Conservation (phyloP, 2,329 filamentous ascomycete species). For the Emydomyces testavorans region DNA sequence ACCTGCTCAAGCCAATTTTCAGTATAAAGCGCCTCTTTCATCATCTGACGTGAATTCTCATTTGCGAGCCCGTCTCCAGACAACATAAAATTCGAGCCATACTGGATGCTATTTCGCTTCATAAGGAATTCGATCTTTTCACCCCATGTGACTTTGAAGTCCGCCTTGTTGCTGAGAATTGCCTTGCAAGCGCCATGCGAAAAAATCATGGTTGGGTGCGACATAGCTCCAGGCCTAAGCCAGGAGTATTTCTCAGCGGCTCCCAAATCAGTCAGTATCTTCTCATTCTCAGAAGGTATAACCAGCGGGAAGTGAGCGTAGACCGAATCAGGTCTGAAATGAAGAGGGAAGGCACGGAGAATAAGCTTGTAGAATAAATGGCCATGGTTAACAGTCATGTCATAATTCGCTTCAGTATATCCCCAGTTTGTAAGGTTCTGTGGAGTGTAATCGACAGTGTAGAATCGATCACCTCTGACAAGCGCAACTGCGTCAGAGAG, state of each 20-base stretch:
- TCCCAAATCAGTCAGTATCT: slow-evolving; percentile 19
- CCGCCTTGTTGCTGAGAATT: slow-evolving; percentile 18
- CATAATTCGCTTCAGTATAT: slow-evolving; percentile 29
- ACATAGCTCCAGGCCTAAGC: slow-evolving; percentile 13
- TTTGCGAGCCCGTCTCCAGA: slow-evolving; percentile 18
- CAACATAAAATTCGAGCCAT: slow-evolving; percentile 20
- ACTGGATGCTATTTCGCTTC: slow-evolving; percentile 15
- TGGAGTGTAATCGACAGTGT: slow-evolving; percentile 25
- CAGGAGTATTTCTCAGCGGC: slow-evolving; percentile 19
- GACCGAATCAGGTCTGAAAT: slow-evolving; percentile 22
- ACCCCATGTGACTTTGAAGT: slow-evolving; percentile 21
- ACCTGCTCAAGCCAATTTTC: slow-evolving; percentile 14
- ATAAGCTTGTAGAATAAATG: slow-evolving; percentile 24
- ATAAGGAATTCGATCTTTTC: slow-evolving; percentile 17
- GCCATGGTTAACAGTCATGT: slow-evolving; percentile 17
- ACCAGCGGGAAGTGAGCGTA: slow-evolving; percentile 22
- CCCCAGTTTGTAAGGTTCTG: slow-evolving; percentile 33
- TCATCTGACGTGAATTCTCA: slow-evolving; percentile 16
- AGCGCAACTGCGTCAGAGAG: slow-evolving; percentile 36
- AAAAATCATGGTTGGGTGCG: slow-evolving; percentile 12
- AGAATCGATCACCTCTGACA: slow-evolving; percentile 34
- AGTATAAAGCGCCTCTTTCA: slow-evolving; percentile 17
- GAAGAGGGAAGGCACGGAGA: slow-evolving; percentile 22
- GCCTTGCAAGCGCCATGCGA: slow-evolving; percentile 16
- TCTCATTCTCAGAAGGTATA: slow-evolving; percentile 20